Conservation (phyloP, 495 filamentous ascomycete genomes). For the Lepidopterella palustris region DNA sequence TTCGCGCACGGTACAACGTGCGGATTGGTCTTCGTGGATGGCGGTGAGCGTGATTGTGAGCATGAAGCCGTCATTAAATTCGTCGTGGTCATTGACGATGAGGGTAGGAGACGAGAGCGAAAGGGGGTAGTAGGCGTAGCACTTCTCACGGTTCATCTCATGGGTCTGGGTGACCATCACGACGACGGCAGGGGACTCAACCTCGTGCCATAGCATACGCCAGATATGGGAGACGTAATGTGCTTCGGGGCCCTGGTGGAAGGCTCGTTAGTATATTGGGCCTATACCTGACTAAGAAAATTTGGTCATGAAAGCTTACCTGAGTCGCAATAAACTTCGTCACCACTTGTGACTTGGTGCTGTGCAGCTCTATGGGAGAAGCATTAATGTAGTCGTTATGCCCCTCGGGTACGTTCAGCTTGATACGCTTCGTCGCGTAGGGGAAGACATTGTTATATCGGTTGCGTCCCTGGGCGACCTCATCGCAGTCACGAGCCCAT, state of each 20-base stretch:
- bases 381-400: constrained; percentile 94
- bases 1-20: constrained; percentile 51
- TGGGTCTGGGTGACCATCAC: constrained; percentile 94
- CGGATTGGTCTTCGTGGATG: constrained; percentile 41
- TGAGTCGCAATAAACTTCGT: constrained; percentile 62
- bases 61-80: constrained; percentile 57
- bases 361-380: constrained; percentile 68
- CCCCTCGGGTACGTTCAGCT: constrained; percentile 72
- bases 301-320: constrained; percentile 38
- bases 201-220: constrained; percentile 93
- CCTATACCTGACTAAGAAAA: no score
- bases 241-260: constrained; percentile 68
- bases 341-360: constrained; percentile 46
- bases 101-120: constrained; percentile 47
- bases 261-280: neutral
- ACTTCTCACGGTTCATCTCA: constrained; percentile 79
- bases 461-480: constrained; percentile 55
- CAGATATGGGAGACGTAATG: constrained; percentile 71
- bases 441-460: constrained; percentile 82
- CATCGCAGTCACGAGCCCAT: constrained; percentile 50
- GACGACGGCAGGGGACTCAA: constrained; percentile 69
- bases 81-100: constrained; percentile 52
- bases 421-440: constrained; percentile 78
- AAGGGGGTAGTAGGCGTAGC: constrained; percentile 81
- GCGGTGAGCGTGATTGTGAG: constrained; percentile 47